Percentiles rank a stretch among this genome's conserved stretches.
These are phyloP conservation scores for Ophiognomonia clavigignenti-juglandacearum DNA, from an alignment of 2,329 filamentous ascomycete species.

Conservation along the genomic window DNA sequence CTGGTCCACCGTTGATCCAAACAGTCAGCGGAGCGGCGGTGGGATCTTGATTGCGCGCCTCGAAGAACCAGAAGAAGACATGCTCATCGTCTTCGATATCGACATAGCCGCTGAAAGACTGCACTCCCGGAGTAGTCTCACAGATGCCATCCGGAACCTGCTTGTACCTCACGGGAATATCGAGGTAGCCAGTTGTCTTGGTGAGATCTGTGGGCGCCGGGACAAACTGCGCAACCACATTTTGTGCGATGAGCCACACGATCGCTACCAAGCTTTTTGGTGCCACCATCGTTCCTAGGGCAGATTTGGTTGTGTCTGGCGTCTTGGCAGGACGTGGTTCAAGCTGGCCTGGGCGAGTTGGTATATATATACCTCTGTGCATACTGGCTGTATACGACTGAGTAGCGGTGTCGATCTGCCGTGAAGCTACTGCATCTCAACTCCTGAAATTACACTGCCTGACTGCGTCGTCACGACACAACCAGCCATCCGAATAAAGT, in stretches of 20 bases:
- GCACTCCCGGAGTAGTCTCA: constrained; percentile 36
- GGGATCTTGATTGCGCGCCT: constrained; percentile 39
- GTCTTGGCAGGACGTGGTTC: too few species aligned
- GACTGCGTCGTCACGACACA: too few species aligned
- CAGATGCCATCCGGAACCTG: constrained; percentile 41
- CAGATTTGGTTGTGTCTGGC: too few species aligned
- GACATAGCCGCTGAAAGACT: constrained; percentile 37
- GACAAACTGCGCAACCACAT: constrained; percentile 27
- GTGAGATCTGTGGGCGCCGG: constrained; percentile 30
- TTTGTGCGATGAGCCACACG: constrained; percentile 1
- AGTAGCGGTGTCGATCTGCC: too few species aligned
- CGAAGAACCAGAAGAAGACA: constrained; percentile 47
- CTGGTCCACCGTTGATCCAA: constrained; percentile 49
- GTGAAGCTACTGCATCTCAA: too few species aligned
- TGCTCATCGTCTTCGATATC: constrained; percentile 35
- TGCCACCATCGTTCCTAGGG: background rate
- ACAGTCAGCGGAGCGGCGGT: constrained; percentile 40
- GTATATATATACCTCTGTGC: too few species aligned
- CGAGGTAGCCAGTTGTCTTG: constrained; percentile 27
- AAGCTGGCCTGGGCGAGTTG: too few species aligned
- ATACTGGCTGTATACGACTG: too few species aligned
- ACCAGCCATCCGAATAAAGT: too few species aligned
- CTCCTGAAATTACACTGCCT: too few species aligned
- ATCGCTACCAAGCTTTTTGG: background rate
- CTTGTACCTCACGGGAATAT: constrained; percentile 41